Base-by-base conservation (phyloP, 768 basidiomycete species). In the Tylopilus vinaceipallidus region DNA sequence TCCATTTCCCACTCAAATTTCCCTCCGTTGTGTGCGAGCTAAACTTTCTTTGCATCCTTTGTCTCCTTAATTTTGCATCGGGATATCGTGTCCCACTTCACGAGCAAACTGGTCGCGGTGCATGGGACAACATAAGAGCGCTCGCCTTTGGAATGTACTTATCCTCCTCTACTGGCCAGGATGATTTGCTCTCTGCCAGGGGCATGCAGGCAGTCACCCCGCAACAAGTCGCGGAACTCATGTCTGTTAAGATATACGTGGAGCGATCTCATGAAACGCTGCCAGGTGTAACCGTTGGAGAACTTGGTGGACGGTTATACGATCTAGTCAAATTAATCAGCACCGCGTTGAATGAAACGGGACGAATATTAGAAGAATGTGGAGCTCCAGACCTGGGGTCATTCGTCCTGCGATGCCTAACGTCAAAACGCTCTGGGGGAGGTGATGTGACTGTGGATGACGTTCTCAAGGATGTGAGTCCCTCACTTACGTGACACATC, bases 41-140 rank as follows among this genome's bases (percentile, higher is more conserved):
- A 50, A 94, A 92, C 65, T 72, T 94, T 24, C 71, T 94, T n/a
- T 82, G 84, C 38, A 67, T 89, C 8, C 79, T 93, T 35, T 82
- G 84, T 3, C 75, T 93, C 14, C 76, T 95, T 29, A 93, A 93
- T 65, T 90, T 94, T 64, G 88, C 79, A 5, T 89, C 88, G 1
- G 88, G 88, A 30, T 94, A 88, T 66, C 86, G 89, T 22, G 73
- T 76, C 5, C 81, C 85, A 5, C 75, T 95, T 33, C 90, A 89
- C 65, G 68, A 70, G 13, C 80, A 81, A 48, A 86, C 86, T 3
- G 82, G 84, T 13, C 82, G 89, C 35, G 91, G 91, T 19, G 89
- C 90, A 53, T 92, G 84, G 79, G 88, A 94, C 66, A 82, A 81
- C 47, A 88, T 93, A 60, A 79, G 86, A 44, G 84, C 82, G 3